Evolutionary conservation across 306 rosid genomes (phyloP).

Genomic region (Dalbergia oliveri): DNA sequence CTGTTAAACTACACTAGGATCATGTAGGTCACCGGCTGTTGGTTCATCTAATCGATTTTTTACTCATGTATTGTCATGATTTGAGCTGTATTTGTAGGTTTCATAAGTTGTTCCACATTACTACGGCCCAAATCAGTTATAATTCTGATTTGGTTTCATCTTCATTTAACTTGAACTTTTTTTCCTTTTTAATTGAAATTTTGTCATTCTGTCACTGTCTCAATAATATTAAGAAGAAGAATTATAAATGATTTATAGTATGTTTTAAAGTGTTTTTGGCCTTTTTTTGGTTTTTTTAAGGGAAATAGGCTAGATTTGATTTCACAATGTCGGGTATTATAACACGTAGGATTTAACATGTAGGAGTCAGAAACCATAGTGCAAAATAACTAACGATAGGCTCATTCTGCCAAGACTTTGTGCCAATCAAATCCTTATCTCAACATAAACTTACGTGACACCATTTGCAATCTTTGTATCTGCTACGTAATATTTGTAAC

Average conservation of each 20-base stretch:
- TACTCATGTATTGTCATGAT: too few species aligned
- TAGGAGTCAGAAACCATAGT: not conserved
- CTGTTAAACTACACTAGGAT: too few species aligned
- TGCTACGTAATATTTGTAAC: too few species aligned
- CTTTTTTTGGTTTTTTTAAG: not conserved
- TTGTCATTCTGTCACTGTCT: slow-evolving; percentile 1
- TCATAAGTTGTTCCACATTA: too few species aligned
- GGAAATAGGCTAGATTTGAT: not conserved
- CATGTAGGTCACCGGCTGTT: too few species aligned
- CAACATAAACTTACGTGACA: not conserved
- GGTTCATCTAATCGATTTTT: too few species aligned
- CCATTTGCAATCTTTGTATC: too few species aligned
- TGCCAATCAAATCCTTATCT: not conserved
- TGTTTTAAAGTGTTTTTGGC: not conserved
- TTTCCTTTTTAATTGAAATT: too few species aligned
- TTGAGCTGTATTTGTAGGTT: too few species aligned
- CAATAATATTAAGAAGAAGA: not conserved
- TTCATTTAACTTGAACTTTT: not conserved
- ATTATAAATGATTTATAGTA: not conserved
- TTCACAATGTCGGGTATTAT: not conserved
- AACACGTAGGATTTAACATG: not conserved
- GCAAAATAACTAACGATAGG: not conserved
- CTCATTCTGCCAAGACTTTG: not conserved
- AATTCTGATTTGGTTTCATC: slow-evolving; percentile 22
- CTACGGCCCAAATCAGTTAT: too few species aligned